Base-by-base conservation (phyloP, 2,329 filamentous ascomycete genomes). In the Aspergillus chevalieri region DNA sequence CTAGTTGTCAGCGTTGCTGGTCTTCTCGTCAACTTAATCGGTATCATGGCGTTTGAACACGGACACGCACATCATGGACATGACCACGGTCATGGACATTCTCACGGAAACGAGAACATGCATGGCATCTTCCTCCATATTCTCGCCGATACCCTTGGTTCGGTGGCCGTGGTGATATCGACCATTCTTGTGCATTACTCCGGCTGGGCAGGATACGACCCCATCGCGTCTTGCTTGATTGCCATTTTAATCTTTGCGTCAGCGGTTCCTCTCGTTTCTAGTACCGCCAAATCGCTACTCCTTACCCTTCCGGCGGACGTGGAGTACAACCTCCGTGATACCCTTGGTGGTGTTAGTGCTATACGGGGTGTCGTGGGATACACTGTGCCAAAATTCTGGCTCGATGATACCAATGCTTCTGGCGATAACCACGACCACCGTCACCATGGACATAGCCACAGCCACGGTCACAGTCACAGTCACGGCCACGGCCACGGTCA, bases 41-140 rank as follows among this genome's bases (percentile, higher is more conserved):
- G 93, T 4, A 90, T 98, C 65, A 85, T 87, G 64, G 87, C 89
- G 0, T 95, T 95, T 60, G 83, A 80, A 44, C 81, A 88, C 56
- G 81, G 82, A 36, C 82, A 86, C 59, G 38, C 38, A 12, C 74
- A 75, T 50, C 77, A 80, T 51, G 66, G 64, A n/a, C 71, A 75
- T 49, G 69, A 65, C 22, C 79, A 81, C 50, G 66, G 63, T 6
- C 74, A 76, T 50, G 63, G 57, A 30, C 72, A 74, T 52, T 65
- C 63, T 17, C 86, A 91, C 62, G 86, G 89, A 53, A 95, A 95
- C 67, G 93, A 98, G 62, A 98, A 98, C 65, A 96, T 98, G 91
- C 82, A 93, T 60, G 93, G 93, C 10, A 97, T 98, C 57, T 98
- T 95, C 69, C 76, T 98, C 17, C 93, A 98, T 64, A 88, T 98